phyloP scores from a whole-genome alignment of 1,284 basidiomycete genomes.

The Microbotryum silenes-acaulis region DNA sequence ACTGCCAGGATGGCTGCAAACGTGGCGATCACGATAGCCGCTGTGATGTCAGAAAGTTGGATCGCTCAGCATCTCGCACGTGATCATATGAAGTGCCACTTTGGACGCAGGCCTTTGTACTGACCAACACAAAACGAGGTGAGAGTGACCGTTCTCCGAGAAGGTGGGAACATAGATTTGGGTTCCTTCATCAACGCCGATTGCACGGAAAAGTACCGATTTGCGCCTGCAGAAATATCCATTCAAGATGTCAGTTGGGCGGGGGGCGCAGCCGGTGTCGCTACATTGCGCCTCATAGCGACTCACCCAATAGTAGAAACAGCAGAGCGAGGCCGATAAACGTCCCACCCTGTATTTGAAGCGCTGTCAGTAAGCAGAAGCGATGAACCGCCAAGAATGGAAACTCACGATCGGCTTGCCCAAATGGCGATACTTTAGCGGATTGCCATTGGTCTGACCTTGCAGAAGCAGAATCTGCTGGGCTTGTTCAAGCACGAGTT shows the following conservation, averaged over 20 bases:
- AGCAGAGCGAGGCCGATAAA: conserved; percentile 18
- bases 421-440: conserved; percentile 18
- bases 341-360: background rate
- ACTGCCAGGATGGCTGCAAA: conserved; percentile 16
- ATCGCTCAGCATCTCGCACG: background rate
- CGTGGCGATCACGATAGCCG: conserved; percentile 15
- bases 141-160: conserved; percentile 16
- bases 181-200: conserved; percentile 19
- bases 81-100: background rate
- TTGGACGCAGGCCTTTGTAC: background rate
- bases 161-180: conserved; percentile 22
- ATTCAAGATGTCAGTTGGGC: background rate
- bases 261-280: background rate
- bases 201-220: conserved; percentile 22
- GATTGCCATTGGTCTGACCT: background rate
- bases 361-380: background rate
- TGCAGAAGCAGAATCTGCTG: conserved; percentile 4
- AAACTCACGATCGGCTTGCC: conserved; percentile 25
- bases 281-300: background rate
- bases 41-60: background rate
- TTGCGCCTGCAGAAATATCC: conserved; percentile 6
- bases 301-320: conserved; percentile 21
- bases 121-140: conserved; percentile 15
- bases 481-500: conserved; percentile 2
- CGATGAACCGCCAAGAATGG: conserved; percentile 8